These are phyloP conservation scores for Boletales sp. DNA, from an alignment of 768 basidiomycete species.

Conservation along the genomic window DNA sequence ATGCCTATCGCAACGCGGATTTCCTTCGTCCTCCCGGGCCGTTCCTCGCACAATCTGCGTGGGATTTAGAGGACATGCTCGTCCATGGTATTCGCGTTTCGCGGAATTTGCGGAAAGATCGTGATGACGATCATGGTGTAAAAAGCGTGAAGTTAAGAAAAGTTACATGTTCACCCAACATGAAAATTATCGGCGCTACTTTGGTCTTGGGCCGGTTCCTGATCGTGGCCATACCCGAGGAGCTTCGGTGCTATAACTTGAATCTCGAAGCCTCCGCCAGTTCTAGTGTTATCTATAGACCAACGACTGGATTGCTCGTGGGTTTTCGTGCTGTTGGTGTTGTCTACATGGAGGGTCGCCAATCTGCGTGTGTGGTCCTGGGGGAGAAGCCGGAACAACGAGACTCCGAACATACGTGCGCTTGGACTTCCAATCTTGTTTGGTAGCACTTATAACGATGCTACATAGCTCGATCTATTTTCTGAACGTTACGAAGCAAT, in stretches of 20 bases:
- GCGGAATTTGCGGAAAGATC: no score
- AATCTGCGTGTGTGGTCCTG: slow-evolving; percentile 6
- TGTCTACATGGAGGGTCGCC: slow-evolving; percentile 6
- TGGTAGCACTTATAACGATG: no score
- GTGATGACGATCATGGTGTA: no score
- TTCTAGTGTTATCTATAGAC: neutral
- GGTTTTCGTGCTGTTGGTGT: slow-evolving; percentile 3
- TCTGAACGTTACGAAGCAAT: no score
- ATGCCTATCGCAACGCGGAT: slow-evolving; percentile 10
- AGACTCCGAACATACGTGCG: no score
- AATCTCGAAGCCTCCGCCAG: neutral
- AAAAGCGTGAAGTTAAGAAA: no score
- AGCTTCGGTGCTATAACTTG: slow-evolving; percentile 15
- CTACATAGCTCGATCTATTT: no score
- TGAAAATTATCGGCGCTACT: no score
- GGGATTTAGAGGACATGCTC: slow-evolving; percentile 11
- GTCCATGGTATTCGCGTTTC: slow-evolving; percentile 7
- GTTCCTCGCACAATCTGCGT: slow-evolving; percentile 10
- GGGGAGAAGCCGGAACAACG: no score
- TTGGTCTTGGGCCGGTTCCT: slow-evolving; percentile 17
- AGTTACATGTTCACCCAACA: no score
- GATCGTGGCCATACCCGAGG: slow-evolving; percentile 10
- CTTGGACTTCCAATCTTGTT: no score
- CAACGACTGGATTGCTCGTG: neutral
- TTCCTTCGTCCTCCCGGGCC: slow-evolving; percentile 21